Evolutionary conservation across 306 rosid species (phyloP).

Genomic region (Prunus dulcis): DNA sequence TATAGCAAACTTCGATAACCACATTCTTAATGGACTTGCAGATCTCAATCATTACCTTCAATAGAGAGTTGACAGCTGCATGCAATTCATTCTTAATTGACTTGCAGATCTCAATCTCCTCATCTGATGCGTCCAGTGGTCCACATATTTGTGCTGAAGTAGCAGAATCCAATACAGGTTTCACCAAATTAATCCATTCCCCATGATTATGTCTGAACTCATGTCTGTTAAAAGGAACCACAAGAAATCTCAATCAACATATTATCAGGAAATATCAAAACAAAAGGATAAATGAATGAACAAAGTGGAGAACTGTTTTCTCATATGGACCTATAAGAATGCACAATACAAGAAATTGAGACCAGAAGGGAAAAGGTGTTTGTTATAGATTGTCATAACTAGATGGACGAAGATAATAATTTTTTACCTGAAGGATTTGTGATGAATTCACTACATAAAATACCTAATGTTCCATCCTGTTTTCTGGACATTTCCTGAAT

Average conservation of each 20-base stretch:
- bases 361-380: neutral
- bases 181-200: conserved; percentile 69
- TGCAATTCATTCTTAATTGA: conserved; percentile 71
- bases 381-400: neutral
- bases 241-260: neutral
- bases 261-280: neutral
- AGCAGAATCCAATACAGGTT: conserved; percentile 66
- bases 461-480: neutral
- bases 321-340: neutral
- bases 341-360: neutral
- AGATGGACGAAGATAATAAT: neutral
- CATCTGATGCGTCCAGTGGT: conserved; percentile 44
- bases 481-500: neutral
- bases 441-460: neutral
- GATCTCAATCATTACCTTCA: conserved; percentile 59
- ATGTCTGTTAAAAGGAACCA: conserved; percentile 42
- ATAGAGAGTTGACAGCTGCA: conserved; percentile 56
- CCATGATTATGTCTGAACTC: conserved; percentile 64
- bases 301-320: neutral
- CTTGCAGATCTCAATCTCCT: conserved; percentile 56
- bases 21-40: neutral
- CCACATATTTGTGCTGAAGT: conserved; percentile 49
- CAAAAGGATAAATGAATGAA: neutral
- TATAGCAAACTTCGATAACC: neutral
- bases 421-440: neutral